Evolutionary conservation across 352 stramenopile species (phyloP).

Genomic region (Thalassiosira exigua): DNA sequence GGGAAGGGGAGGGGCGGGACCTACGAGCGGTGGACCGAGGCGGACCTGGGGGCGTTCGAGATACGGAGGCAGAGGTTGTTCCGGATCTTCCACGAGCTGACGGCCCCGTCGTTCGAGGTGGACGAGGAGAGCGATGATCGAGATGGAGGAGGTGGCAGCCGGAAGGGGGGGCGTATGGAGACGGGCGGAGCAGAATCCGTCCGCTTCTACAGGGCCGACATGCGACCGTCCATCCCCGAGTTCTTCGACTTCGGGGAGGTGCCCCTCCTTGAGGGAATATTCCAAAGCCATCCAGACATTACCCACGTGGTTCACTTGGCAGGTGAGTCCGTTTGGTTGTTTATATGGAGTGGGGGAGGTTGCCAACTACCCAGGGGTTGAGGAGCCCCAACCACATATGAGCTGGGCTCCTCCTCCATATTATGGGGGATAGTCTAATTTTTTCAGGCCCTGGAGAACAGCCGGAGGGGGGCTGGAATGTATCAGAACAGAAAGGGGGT

Average conservation of each 20-base stretch:
- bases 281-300: conserved; percentile 75
- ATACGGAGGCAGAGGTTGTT: conserved; percentile 75
- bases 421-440: too few relatives aligned
- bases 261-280: conserved; percentile 78
- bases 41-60: conserved; percentile 73
- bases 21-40: conserved; percentile 49
- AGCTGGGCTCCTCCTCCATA: too few relatives aligned
- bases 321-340: conserved; percentile 40
- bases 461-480: too few relatives aligned
- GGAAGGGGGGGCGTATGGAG: neutral
- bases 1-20: neutral
- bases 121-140: neutral
- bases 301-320: conserved; percentile 82
- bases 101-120: conserved; percentile 8
- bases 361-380: too few relatives aligned
- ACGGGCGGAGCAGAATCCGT: conserved; percentile 19
- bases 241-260: conserved; percentile 79
- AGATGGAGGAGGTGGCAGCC: neutral
- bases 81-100: conserved; percentile 75
- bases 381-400: too few relatives aligned
- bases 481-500: too few relatives aligned
- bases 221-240: conserved; percentile 81
- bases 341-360: too few relatives aligned
- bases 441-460: too few relatives aligned
- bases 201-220: conserved; percentile 76